phyloP scores from a whole-genome alignment of 768 basidiomycete genomes.

The Leccinum boreale region DNA sequence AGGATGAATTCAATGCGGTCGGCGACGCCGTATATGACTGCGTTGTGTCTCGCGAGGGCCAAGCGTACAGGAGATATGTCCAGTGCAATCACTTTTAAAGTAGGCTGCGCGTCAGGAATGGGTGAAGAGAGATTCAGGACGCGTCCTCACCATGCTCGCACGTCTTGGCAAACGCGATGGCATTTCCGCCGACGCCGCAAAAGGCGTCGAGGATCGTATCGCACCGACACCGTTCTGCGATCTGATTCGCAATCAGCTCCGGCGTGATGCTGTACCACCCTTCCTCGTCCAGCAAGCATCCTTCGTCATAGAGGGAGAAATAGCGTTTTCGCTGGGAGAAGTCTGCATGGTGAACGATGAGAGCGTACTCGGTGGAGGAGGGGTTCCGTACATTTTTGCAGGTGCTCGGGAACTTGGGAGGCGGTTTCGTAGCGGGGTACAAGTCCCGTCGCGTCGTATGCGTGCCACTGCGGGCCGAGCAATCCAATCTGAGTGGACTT shows the following conservation, averaged over 20 bases:
- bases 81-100: slow-evolving; percentile 78
- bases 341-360: slow-evolving; percentile 47
- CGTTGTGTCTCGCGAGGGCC: slow-evolving; percentile 90
- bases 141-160: slow-evolving; percentile 80
- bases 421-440: slow-evolving; percentile 66
- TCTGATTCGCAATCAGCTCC: slow-evolving; percentile 86
- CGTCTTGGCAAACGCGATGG: slow-evolving; percentile 94
- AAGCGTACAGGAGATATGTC: slow-evolving; percentile 85
- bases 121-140: neutral
- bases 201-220: slow-evolving; percentile 89
- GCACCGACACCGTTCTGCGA: slow-evolving; percentile 88
- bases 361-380: neutral
- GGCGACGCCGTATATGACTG: slow-evolving; percentile 88
- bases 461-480: slow-evolving; percentile 32
- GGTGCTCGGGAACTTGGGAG: slow-evolving; percentile 69
- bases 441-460: slow-evolving; percentile 68
- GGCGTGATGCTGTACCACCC: slow-evolving; percentile 99
- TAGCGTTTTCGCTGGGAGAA: slow-evolving; percentile 80
- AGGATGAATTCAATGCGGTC: slow-evolving; percentile 94
- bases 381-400: slow-evolving; percentile 67
- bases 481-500: slow-evolving; percentile 25
- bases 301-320: slow-evolving; percentile 76
- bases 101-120: neutral
- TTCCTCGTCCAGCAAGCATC: slow-evolving; percentile 87
- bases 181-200: slow-evolving; percentile 96